phyloP scores from a whole-genome alignment of 2,329 filamentous ascomycete genomes.

The Fragosphaeria purpurea region DNA sequence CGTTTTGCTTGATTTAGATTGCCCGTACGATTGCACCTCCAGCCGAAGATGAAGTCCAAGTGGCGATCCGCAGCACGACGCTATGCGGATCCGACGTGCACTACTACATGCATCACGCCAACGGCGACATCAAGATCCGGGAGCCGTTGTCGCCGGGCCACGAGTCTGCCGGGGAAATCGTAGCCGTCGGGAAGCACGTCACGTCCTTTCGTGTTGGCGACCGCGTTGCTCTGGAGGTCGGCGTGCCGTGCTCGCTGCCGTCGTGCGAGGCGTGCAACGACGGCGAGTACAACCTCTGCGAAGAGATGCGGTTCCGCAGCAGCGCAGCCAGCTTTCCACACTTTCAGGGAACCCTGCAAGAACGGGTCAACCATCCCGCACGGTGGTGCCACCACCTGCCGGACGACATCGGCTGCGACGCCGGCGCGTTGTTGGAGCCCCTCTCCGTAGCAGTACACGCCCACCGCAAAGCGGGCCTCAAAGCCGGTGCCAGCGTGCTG shows the following conservation, averaged over 20 bases:
- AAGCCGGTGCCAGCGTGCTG: background rate
- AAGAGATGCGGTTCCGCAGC: constrained; percentile 20
- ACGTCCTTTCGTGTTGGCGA: constrained; percentile 50
- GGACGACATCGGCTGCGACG: constrained; percentile 33
- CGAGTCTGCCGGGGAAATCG: constrained; percentile 52
- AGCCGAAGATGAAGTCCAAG: constrained; percentile 44
- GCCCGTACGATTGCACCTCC: constrained; percentile 40
- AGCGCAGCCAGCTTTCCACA: constrained; percentile 16
- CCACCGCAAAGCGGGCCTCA: constrained; percentile 17
- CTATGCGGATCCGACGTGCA: constrained; percentile 55
- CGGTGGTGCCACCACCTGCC: constrained; percentile 45
- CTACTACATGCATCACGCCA: constrained; percentile 21
- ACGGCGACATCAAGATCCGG: constrained; percentile 48
- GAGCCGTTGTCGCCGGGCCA: constrained; percentile 46
- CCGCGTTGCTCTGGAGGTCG: constrained; percentile 56
- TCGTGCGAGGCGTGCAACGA: constrained; percentile 19
- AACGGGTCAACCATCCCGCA: constrained; percentile 19
- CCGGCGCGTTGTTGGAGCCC: constrained; percentile 48
- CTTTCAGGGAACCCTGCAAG: constrained; percentile 22
- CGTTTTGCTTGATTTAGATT: constrained; percentile 30
- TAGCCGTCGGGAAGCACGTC: constrained; percentile 46
- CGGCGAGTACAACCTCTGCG: constrained; percentile 32
- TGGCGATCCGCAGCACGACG: constrained; percentile 48
- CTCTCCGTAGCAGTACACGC: constrained; percentile 51
- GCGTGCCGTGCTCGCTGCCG: constrained; percentile 41